Evolutionary conservation across 2,329 filamentous ascomycete species (phyloP).

Genomic region (Esteya vermicola): DNA sequence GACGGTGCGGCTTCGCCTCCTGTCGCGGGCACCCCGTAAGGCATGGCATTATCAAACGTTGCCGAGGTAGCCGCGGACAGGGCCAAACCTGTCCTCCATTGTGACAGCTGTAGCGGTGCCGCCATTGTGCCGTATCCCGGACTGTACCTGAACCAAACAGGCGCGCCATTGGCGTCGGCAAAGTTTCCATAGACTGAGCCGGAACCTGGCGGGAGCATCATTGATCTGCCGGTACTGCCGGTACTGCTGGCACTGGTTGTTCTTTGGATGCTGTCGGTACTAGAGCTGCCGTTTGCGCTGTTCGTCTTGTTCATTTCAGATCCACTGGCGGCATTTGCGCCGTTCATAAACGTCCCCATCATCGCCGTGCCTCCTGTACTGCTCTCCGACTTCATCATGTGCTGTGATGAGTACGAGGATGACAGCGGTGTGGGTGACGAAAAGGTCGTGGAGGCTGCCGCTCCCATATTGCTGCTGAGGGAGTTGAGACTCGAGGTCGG

Average conservation of each 20-base stretch:
- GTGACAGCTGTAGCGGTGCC: conserved; percentile 10
- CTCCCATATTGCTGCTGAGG: conserved; percentile 4
- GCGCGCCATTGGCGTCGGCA: conserved; percentile 1
- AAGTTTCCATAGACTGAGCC: conserved; percentile 1
- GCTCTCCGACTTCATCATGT: conserved; percentile 4
- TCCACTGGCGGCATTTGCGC: too few relatives aligned
- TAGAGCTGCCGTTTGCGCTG: not conserved
- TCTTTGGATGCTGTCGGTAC: too few relatives aligned
- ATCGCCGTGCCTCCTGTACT: not conserved
- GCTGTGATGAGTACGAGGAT: conserved; percentile 3
- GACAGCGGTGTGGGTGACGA: conserved; percentile 5
- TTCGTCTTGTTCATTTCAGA: not conserved
- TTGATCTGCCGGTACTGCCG: not conserved
- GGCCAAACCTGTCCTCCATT: conserved; percentile 9
- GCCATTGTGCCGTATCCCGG: conserved; percentile 10
- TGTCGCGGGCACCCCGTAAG: too few relatives aligned
- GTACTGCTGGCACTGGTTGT: too few relatives aligned
- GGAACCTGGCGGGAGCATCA: not conserved
- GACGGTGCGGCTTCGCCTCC: too few relatives aligned
- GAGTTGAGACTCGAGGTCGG: conserved; percentile 10
- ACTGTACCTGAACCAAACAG: conserved; percentile 9
- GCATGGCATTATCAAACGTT: not conserved
- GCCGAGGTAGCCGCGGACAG: not conserved
- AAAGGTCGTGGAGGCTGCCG: conserved; percentile 1
- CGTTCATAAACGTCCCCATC: too few relatives aligned